Evolutionary conservation across 1,139 yeast genomes (phyloP).

Genomic region (Kurtzmaniella quercitrusa): DNA sequence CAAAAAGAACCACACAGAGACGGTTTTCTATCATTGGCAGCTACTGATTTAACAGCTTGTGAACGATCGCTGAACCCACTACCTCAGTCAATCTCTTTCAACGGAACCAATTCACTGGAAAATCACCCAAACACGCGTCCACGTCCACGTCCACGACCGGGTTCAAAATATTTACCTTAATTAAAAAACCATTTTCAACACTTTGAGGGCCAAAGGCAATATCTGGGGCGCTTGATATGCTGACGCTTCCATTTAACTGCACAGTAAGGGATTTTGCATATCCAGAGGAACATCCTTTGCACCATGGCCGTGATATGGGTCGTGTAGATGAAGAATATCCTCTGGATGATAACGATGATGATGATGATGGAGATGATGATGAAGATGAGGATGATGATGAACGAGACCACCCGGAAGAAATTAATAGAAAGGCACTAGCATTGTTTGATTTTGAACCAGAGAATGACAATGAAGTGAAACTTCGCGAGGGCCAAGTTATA

Average conservation of each 20-base stretch:
- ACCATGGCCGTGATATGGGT: constrained; percentile 44
- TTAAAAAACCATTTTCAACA: not conserved
- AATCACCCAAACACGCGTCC: no score
- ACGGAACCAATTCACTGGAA: no score
- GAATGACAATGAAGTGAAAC: constrained; percentile 83
- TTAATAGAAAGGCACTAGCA: constrained; percentile 67
- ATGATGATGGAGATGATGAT: constrained; percentile 16
- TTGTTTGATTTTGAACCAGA: constrained; percentile 88
- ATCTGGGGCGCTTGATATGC: not conserved
- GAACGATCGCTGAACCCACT: no score
- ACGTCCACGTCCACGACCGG: no score
- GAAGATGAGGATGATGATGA: no score
- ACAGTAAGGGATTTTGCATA: constrained; percentile 79
- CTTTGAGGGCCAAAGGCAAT: not conserved
- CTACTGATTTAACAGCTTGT: no score
- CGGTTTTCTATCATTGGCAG: not conserved
- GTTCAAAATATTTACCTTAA: no score
- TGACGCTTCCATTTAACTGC: constrained; percentile 24
- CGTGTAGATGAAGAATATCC: constrained; percentile 1
- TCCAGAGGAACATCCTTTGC: constrained; percentile 58
- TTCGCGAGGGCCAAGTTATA: constrained; percentile 76
- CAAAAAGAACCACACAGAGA: not conserved
- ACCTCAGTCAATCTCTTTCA: no score
- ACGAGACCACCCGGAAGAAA: constrained; percentile 27
- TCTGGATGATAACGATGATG: constrained; percentile 7